phyloP scores from a whole-genome alignment of 2,329 filamentous ascomycete species.

The Septoria linicola region DNA sequence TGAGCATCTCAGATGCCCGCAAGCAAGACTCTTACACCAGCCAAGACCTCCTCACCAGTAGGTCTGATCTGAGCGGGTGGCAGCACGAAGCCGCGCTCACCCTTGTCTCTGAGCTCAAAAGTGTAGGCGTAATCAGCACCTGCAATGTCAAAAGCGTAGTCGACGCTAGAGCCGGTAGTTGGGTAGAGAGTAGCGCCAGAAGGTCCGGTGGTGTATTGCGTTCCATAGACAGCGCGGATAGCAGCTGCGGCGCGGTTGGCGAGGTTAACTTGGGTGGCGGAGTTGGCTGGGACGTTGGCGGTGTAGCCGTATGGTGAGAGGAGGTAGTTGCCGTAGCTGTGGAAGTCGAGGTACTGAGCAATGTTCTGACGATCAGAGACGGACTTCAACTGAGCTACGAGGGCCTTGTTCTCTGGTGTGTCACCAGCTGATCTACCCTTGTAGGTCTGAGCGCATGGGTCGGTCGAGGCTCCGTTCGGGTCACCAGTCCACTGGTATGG shows the following conservation, averaged over 20 bases:
- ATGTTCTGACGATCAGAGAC: slow-evolving; percentile 52
- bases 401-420: slow-evolving; percentile 53
- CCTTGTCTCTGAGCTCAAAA: slow-evolving; percentile 52
- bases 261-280: slow-evolving; percentile 53
- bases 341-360: slow-evolving; percentile 64
- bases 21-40: slow-evolving; percentile 36
- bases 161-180: slow-evolving; percentile 49
- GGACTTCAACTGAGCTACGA: slow-evolving; percentile 50
- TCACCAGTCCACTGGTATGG: slow-evolving; percentile 49
- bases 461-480: slow-evolving; percentile 49
- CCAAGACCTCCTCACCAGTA: slow-evolving; percentile 50
- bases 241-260: slow-evolving; percentile 52
- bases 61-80: slow-evolving; percentile 52
- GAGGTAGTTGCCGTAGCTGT: slow-evolving; percentile 63
- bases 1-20: slow-evolving; percentile 17
- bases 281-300: slow-evolving; percentile 50
- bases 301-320: slow-evolving; percentile 61
- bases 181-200: slow-evolving; percentile 56
- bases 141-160: slow-evolving; percentile 46
- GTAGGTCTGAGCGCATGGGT: slow-evolving; percentile 55
- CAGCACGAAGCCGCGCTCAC: slow-evolving; percentile 51
- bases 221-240: slow-evolving; percentile 56
- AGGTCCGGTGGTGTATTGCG: slow-evolving; percentile 44
- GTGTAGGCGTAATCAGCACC: slow-evolving; percentile 49
- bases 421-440: slow-evolving; percentile 42